Percentiles rank a stretch among this genome's conserved stretches.
Conservation (phyloP, 2,329 filamentous ascomycete species). For the Colletotrichum somersetense region DNA sequence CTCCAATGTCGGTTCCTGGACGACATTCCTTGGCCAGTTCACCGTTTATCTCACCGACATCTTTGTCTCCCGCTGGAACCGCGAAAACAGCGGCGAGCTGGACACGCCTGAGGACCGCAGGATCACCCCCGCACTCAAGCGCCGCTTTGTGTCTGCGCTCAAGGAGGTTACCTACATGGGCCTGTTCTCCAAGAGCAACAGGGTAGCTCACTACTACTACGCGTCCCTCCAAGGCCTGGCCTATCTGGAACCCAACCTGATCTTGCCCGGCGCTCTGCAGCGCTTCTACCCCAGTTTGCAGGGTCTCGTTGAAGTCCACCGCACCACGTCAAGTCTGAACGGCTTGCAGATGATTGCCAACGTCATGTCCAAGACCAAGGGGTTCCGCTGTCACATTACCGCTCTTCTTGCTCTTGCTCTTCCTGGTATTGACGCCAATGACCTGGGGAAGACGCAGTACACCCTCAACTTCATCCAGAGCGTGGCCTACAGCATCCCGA, state of each 20-base stretch:
- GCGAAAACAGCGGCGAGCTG: constrained; percentile 92
- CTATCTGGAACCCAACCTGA: constrained; percentile 90
- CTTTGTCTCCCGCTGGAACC: constrained; percentile 97
- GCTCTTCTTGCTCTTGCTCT: constrained; percentile 91
- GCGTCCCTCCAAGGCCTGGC: constrained; percentile 90
- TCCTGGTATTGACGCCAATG: constrained; percentile 97
- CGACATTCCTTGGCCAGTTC: constrained; percentile 87
- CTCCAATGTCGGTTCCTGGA: constrained; percentile 94
- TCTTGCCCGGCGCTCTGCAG: constrained; percentile 92
- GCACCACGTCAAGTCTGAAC: constrained; percentile 92
- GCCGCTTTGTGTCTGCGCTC: constrained; percentile 88
- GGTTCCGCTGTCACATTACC: constrained; percentile 96
- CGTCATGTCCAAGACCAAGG: constrained; percentile 91
- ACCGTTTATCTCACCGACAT: constrained; percentile 94
- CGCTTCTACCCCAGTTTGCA: constrained; percentile 97
- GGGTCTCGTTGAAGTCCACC: constrained; percentile 95
- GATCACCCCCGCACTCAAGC: constrained; percentile 85
- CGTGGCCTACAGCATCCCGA: constrained; percentile 95
- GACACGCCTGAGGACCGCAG: constrained; percentile 84
- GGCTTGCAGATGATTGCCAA: constrained; percentile 93
- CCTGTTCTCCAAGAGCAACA: constrained; percentile 94
- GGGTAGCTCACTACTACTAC: constrained; percentile 91
- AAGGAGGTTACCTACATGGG: constrained; percentile 98
- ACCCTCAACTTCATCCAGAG: constrained; percentile 95
- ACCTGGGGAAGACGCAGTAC: constrained; percentile 95